These are phyloP conservation scores for Rickenella mellea DNA, from an alignment of 768 basidiomycete species.

Conservation along the genomic window DNA sequence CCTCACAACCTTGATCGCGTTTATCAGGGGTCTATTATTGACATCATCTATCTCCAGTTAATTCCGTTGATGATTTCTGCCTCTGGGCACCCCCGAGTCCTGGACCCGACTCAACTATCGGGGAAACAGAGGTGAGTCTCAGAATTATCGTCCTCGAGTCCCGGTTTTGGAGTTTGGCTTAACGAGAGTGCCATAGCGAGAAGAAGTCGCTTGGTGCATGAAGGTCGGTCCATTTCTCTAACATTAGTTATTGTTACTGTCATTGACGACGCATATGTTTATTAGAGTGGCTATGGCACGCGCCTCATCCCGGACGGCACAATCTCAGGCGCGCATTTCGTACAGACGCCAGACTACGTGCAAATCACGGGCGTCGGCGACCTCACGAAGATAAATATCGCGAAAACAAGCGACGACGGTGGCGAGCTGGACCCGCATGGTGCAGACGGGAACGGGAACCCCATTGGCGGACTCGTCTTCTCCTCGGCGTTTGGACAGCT, in stretches of 20 bases:
- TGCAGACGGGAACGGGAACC: slow-evolving; percentile 48
- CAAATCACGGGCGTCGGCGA: slow-evolving; percentile 64
- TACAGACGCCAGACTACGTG: slow-evolving; percentile 67
- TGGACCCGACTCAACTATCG: slow-evolving; percentile 42
- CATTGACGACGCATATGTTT: neutral
- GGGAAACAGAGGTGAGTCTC: slow-evolving; percentile 48
- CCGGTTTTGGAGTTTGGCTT: too few relatives aligned
- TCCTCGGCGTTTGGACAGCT: slow-evolving; percentile 54
- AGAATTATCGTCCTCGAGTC: too few relatives aligned
- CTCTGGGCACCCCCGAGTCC: slow-evolving; percentile 42
- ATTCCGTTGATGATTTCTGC: slow-evolving; percentile 51
- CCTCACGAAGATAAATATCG: slow-evolving; percentile 56
- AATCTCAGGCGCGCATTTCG: slow-evolving; percentile 59
- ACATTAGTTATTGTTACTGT: neutral
- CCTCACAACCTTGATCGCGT: too few relatives aligned
- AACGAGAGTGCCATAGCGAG: too few relatives aligned
- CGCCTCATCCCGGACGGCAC: slow-evolving; percentile 65
- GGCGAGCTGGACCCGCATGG: slow-evolving; percentile 70
- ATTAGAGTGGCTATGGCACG: slow-evolving; percentile 49
- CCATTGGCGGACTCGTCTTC: slow-evolving; percentile 64
- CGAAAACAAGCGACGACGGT: slow-evolving; percentile 41
- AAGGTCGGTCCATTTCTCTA: slow-evolving; percentile 19
- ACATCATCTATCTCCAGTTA: slow-evolving; percentile 26
- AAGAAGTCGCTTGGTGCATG: slow-evolving; percentile 46
- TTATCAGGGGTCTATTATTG: neutral